Conservation (phyloP, 768 basidiomycete genomes). For the Lyophyllum semitale region DNA sequence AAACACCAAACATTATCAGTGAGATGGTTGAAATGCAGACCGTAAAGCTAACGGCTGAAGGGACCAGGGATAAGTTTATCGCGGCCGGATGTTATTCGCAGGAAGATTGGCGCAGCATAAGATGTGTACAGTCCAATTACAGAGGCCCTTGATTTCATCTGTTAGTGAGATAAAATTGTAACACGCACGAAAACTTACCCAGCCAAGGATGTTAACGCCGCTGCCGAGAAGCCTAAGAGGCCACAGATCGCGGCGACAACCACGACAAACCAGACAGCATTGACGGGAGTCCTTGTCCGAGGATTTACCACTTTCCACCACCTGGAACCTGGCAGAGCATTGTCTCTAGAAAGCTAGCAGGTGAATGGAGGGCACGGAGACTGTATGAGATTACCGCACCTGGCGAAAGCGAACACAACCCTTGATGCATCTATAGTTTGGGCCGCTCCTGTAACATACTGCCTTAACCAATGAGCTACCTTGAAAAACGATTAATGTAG, state of each 20-base stretch:
- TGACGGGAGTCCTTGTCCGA: constrained; percentile 67
- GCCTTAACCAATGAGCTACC: background rate
- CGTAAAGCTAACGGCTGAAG: constrained; percentile 39
- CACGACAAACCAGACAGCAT: constrained; percentile 79
- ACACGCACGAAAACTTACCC: constrained; percentile 45
- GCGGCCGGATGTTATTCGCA: constrained; percentile 70
- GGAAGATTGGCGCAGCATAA: constrained; percentile 68
- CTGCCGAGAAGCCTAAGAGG: constrained; percentile 62
- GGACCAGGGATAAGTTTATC: constrained; percentile 57
- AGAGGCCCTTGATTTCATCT: constrained; percentile 48
- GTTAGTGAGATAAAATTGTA: background rate
- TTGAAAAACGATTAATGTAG: too few relatives aligned
- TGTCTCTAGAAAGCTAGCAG: constrained; percentile 43
- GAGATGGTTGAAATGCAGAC: background rate
- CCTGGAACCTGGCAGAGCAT: constrained; percentile 71
- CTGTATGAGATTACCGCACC: background rate
- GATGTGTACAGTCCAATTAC: constrained; percentile 74
- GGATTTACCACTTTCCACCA: constrained; percentile 68
- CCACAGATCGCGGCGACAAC: constrained; percentile 55
- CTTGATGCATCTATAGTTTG: constrained; percentile 77
- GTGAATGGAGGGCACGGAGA: background rate
- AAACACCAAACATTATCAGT: background rate
- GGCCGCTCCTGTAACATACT: constrained; percentile 76
- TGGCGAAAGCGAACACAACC: constrained; percentile 73
- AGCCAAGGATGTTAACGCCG: constrained; percentile 67